Evolutionary conservation across 352 stramenopile species (phyloP).

Genomic region (Globisporangium paroecandrum): DNA sequence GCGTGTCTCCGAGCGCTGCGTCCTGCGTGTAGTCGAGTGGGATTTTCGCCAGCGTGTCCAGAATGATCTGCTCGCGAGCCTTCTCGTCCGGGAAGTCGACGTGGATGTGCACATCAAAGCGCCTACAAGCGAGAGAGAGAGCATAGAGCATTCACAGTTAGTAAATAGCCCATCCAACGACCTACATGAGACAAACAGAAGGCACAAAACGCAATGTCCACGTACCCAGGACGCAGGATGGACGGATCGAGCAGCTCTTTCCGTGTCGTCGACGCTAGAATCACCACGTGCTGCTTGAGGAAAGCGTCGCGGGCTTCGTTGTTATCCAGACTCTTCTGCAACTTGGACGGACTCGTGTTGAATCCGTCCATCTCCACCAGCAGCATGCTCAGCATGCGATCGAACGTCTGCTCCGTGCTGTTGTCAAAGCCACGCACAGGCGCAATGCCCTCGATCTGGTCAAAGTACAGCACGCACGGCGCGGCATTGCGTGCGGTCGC

Average conservation of each 20-base stretch:
- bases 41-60: slow-evolving; percentile 44
- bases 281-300: slow-evolving; percentile 79
- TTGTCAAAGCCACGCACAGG: slow-evolving; percentile 87
- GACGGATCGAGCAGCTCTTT: slow-evolving; percentile 79
- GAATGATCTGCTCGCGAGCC: slow-evolving; percentile 46
- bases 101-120: slow-evolving; percentile 79
- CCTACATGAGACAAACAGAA: not conserved
- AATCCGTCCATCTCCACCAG: slow-evolving; percentile 92
- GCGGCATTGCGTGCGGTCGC: slow-evolving; percentile 77
- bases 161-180: not conserved
- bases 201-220: not conserved
- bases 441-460: slow-evolving; percentile 90
- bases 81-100: slow-evolving; percentile 57
- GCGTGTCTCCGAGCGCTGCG: slow-evolving; percentile 21
- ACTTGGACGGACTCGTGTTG: slow-evolving; percentile 31
- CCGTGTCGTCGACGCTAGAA: slow-evolving; percentile 76
- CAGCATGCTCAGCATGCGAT: slow-evolving; percentile 88
- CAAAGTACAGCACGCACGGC: slow-evolving; percentile 86
- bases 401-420: slow-evolving; percentile 91
- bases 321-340: slow-evolving; percentile 32
- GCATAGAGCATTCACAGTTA: not conserved
- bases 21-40: slow-evolving; percentile 52
- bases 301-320: slow-evolving; percentile 51
- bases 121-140: slow-evolving; percentile 27
- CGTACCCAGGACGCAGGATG: slow-evolving; percentile 82